These are phyloP conservation scores for Termitomyces sp. DNA, from an alignment of 768 basidiomycete genomes.

Conservation along the genomic window DNA sequence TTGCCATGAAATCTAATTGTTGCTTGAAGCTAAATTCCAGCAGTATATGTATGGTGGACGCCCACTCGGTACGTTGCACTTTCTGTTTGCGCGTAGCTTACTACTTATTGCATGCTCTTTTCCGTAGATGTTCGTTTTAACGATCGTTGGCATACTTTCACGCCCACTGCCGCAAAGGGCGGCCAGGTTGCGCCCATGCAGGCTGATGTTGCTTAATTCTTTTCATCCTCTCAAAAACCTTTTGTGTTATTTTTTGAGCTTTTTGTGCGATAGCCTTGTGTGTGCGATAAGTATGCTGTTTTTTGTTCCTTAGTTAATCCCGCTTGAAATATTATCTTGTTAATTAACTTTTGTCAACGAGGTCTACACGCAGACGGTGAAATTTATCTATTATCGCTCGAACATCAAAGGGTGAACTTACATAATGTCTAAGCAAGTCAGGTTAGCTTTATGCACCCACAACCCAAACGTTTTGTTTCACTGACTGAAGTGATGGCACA, in stretches of 20 bases:
- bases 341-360: not conserved
- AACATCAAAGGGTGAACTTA: no score
- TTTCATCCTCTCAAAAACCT: not conserved
- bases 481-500: no score
- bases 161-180: conserved; percentile 85
- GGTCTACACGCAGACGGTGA: no score
- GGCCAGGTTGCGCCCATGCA: conserved; percentile 69
- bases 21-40: conserved; percentile 78
- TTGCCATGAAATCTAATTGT: not conserved
- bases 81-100: not conserved
- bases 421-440: no score
- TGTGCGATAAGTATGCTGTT: not conserved
- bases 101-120: not conserved
- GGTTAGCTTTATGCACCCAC: no score
- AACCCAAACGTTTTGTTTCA: no score
- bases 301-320: not conserved
- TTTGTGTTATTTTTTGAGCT: not conserved
- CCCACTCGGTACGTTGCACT: conserved; percentile 60
- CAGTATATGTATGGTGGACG: conserved; percentile 94
- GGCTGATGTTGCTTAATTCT: conserved; percentile 35
- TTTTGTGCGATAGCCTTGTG: not conserved
- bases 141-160: conserved; percentile 92
- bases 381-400: no score
- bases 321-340: not conserved
- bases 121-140: conserved; percentile 85